A percentile compares a stretch with the other conserved stretches of the same genome.
Conservation (phyloP, 2,329 filamentous ascomycete species). For the Dothistroma septosporum region DNA sequence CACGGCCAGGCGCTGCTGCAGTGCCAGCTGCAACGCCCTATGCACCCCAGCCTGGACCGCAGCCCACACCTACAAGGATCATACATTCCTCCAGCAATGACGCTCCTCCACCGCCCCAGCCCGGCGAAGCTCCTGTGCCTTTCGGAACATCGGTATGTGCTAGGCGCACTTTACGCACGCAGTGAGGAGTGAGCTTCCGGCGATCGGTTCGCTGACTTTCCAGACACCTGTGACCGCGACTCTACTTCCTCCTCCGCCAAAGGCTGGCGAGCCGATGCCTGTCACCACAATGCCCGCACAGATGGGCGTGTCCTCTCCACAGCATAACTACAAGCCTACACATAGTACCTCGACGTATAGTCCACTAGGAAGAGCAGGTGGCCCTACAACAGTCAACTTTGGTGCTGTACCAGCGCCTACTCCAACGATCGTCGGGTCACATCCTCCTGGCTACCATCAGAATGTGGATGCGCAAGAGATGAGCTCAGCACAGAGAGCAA, state of each 20-base stretch:
- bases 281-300: slow-evolving; percentile 38
- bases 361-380: slow-evolving; percentile 16
- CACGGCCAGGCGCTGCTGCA: slow-evolving; percentile 30
- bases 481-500: slow-evolving; percentile 34
- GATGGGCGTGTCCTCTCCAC: slow-evolving; percentile 39
- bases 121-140: slow-evolving; percentile 40
- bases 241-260: slow-evolving; percentile 40
- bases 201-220: neutral
- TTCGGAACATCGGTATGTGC: slow-evolving; percentile 20
- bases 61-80: slow-evolving; percentile 27
- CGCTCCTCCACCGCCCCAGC: slow-evolving; percentile 40
- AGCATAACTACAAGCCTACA: slow-evolving; percentile 37
- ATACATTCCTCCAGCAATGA: slow-evolving; percentile 21
- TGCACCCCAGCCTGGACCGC: slow-evolving; percentile 19
- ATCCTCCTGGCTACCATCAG: slow-evolving; percentile 49
- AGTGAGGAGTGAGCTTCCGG: neutral
- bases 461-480: slow-evolving; percentile 43
- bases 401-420: slow-evolving; percentile 33
- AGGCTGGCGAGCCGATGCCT: slow-evolving; percentile 34
- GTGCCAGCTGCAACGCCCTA: slow-evolving; percentile 33
- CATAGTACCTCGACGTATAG: slow-evolving; percentile 34
- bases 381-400: slow-evolving; percentile 39
- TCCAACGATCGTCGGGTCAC: slow-evolving; percentile 28
- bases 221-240: slow-evolving; percentile 23
- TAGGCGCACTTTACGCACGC: neutral